These are phyloP conservation scores for Fraxinus platypoda DNA, from an alignment of 305 asterid species.

Conservation along the genomic window DNA sequence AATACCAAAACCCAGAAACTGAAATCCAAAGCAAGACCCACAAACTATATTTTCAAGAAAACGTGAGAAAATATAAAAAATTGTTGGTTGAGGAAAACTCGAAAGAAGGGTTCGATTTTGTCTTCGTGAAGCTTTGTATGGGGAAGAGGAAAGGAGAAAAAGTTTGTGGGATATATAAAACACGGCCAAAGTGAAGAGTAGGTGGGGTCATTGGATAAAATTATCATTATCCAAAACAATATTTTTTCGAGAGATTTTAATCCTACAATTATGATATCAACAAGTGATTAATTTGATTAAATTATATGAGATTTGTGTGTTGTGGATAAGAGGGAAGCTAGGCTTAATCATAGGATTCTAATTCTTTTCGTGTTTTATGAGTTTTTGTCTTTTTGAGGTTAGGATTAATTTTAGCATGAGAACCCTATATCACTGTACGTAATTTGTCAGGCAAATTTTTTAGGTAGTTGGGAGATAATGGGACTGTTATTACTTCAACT, in stretches of 20 bases:
- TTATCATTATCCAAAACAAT: neutral
- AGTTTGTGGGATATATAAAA: neutral
- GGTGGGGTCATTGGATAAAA: neutral
- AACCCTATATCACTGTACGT: neutral
- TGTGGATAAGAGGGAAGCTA: neutral
- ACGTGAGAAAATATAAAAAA: neutral
- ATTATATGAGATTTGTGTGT: neutral
- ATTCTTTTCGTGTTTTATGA: neutral
- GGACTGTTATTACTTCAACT: neutral
- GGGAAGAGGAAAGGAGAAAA: neutral
- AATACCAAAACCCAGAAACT: slow-evolving; percentile 6
- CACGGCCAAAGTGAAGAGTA: neutral
- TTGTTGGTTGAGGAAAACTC: slow-evolving; percentile 10
- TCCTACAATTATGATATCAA: no score
- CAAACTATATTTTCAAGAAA: slow-evolving; percentile 11
- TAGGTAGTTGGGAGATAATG: neutral
- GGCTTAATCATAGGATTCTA: neutral
- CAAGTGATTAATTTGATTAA: no score
- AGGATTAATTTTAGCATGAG: neutral
- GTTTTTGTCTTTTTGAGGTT: neutral
- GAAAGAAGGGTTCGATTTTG: slow-evolving; percentile 18
- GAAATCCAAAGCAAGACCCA: slow-evolving; percentile 13
- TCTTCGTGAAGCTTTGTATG: slow-evolving; percentile 6
- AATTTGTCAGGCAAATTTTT: neutral
- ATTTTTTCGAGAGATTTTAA: neutral